Evolutionary conservation across 2,329 filamentous ascomycete genomes (phyloP), one percentile per base, ranked within the genome.

Genomic region (Falciphora oryzae): DNA sequence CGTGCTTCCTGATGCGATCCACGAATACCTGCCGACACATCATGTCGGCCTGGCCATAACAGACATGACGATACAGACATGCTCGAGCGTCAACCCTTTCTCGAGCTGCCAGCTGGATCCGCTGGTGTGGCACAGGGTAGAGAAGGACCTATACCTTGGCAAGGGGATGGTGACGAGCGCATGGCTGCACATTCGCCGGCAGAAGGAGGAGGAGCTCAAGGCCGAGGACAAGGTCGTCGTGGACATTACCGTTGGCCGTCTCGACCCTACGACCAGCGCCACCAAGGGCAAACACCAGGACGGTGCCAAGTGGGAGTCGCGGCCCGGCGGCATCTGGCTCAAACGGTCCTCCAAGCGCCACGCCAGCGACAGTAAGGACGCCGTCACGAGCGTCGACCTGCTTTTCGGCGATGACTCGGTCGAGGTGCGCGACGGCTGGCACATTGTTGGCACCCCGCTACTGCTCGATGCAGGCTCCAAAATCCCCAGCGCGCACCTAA

Each of bases 341-440:
- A 88, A 91, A 76, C 83, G 91, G 65, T 89, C 89, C 22, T 81
- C 85, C 35, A 90, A 89, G 73, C 84, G 85, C 68, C 86, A 91
- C 71, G 88, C 89, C 59, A 90, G 88, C 73, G 92, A 96, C 73
- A 90, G 88, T 4, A 86, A 87, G 65, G 83, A 85, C 56, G 89
- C 88, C 22, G 83, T 97, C 62, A 96, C 92, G 0, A 89, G 88
- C 4, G 81, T 97, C 7, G 93, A 97, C 73, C 86, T 97, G 6
- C 81, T 97, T 8, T 97, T 96, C 72, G 93, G 93, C 27, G 87
- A 93, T 27, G 93, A 97, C 73, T 94, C 93, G 13, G 91, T 93
- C 38, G 95, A 99, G 74, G 93, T 92, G 6, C 87, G 95, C 65
- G 85, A 88, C 2, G 91, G 91, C 35, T 99, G 96, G 95, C 81